Evolutionary conservation across 75 land plant species (phyloP).

Genomic region (Pseudotsuga menziesii): DNA sequence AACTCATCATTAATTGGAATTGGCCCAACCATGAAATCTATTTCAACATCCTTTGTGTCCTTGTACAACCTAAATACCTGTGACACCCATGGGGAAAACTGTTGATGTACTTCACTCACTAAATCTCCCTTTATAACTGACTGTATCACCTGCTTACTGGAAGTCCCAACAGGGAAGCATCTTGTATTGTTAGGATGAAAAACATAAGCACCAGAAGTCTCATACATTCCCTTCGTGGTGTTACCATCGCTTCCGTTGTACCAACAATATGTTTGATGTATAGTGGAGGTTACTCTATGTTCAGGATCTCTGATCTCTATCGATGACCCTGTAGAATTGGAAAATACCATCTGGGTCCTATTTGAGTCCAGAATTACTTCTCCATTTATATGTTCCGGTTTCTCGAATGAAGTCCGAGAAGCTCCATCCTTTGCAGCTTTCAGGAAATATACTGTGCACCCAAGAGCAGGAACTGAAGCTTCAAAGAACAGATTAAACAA

Average conservation of each 20-base stretch:
- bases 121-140: constrained; percentile 31
- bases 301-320: background rate
- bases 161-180: constrained; percentile 9
- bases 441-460: constrained; percentile 19
- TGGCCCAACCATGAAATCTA: constrained; percentile 97
- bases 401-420: background rate
- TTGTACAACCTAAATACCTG: too few species aligned
- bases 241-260: too few species aligned
- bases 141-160: constrained; percentile 12
- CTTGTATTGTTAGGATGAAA: constrained; percentile 65
- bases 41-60: too few species aligned
- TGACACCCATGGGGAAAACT: constrained; percentile 38
- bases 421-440: background rate
- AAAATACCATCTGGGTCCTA: constrained; percentile 8
- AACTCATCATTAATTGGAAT: constrained; percentile 78
- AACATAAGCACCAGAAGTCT: constrained; percentile 83
- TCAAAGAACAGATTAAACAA: constrained; percentile 67
- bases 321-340: constrained; percentile 5
- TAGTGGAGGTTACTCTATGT: background rate
- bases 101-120: constrained; percentile 34
- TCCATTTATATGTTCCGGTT: constrained; percentile 8
- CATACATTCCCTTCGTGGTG: too few species aligned
- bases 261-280: too few species aligned
- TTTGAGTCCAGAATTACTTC: constrained; percentile 5
- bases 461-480: constrained; percentile 72